These are phyloP conservation scores for Penicillium psychrosexuale DNA, from an alignment of 2,329 filamentous ascomycete species.

Conservation along the genomic window DNA sequence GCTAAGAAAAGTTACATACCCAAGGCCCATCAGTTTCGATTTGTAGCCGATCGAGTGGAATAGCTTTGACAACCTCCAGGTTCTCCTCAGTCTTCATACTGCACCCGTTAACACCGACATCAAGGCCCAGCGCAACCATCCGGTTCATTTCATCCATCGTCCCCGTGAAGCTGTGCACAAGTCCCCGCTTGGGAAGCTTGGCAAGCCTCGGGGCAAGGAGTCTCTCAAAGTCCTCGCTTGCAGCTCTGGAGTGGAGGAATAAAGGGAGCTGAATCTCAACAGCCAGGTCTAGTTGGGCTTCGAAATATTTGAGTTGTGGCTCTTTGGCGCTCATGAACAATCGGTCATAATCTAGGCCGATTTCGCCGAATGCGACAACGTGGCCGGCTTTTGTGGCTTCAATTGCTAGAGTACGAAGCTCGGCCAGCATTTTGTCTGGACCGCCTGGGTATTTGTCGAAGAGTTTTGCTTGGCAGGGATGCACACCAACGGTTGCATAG, in stretches of 20 bases:
- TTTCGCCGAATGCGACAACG: constrained; percentile 83
- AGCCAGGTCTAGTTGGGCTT: constrained; percentile 75
- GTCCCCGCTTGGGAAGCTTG: constrained; percentile 67
- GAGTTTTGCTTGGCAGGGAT: constrained; percentile 80
- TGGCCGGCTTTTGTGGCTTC: constrained; percentile 57
- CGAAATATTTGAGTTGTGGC: constrained; percentile 80
- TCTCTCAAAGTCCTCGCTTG: constrained; percentile 76
- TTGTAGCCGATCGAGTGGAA: constrained; percentile 78
- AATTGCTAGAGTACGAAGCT: constrained; percentile 63
- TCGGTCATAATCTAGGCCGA: constrained; percentile 94
- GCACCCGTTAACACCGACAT: constrained; percentile 95
- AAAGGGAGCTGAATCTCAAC: constrained; percentile 75
- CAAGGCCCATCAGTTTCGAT: constrained; percentile 97
- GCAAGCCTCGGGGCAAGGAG: constrained; percentile 64
- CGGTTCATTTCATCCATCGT: constrained; percentile 78
- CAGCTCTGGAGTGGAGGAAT: constrained; percentile 88
- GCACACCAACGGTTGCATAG: constrained; percentile 88
- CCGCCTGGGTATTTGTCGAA: constrained; percentile 62
- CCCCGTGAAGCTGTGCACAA: constrained; percentile 95
- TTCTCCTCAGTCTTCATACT: constrained; percentile 94
- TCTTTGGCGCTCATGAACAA: constrained; percentile 76
- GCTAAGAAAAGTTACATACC: constrained; percentile 35
- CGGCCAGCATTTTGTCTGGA: constrained; percentile 47
- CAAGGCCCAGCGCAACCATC: constrained; percentile 74
- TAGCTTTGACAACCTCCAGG: constrained; percentile 73